A percentile compares a stretch with the other conserved stretches of the same genome.
These are phyloP conservation scores for Boletus subparvulus DNA, from an alignment of 768 basidiomycete species.

Conservation along the genomic window DNA sequence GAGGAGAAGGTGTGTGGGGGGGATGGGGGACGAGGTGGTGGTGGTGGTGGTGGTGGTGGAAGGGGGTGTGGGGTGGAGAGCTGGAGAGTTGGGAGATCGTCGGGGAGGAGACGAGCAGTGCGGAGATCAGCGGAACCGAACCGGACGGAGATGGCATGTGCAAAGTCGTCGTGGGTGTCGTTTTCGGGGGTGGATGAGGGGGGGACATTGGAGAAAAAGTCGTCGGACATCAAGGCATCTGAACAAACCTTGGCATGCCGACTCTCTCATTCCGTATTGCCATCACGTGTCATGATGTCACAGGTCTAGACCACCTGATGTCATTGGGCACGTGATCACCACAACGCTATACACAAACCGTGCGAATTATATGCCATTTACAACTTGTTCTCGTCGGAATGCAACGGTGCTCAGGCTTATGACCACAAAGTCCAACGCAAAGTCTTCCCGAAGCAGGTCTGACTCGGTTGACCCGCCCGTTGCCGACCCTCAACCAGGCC, in stretches of 20 bases:
- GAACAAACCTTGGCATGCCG: neutral
- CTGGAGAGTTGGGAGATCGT: constrained; percentile 16
- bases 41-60: neutral
- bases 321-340: constrained; percentile 22
- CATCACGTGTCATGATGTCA: constrained; percentile 37
- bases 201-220: constrained; percentile 44
- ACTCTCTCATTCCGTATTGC: neutral
- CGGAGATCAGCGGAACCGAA: constrained; percentile 40
- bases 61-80: constrained; percentile 6
- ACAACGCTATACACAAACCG: neutral
- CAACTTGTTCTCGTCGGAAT: constrained; percentile 13
- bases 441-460: neutral
- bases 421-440: constrained; percentile 10
- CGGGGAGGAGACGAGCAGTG: constrained; percentile 38
- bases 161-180: constrained; percentile 45
- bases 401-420: constrained; percentile 11
- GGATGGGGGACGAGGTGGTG: neutral
- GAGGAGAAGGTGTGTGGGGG: constrained; percentile 21
- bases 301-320: constrained; percentile 25
- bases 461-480: too few relatives aligned
- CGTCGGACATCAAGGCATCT: constrained; percentile 27
- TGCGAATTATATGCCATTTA: constrained; percentile 9
- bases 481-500: neutral
- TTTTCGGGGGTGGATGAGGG: constrained; percentile 8
- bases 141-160: constrained; percentile 51